These are phyloP conservation scores for Naganishia onofrii DNA, from an alignment of 768 basidiomycete species.

Conservation along the genomic window DNA sequence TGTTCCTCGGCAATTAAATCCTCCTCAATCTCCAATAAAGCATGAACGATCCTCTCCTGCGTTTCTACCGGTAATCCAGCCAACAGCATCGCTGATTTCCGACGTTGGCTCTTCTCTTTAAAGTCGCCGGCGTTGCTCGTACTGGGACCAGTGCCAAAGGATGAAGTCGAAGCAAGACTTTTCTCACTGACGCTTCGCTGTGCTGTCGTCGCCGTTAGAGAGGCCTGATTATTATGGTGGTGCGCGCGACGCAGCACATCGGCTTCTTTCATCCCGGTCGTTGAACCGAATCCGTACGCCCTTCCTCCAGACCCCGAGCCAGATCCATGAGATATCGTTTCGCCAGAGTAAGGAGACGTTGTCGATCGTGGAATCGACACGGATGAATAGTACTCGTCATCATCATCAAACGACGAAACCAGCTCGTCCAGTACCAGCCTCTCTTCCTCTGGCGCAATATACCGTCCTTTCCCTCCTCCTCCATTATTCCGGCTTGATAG, in stretches of 20 bases:
- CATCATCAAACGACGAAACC: not conserved
- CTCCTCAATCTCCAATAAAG: conserved; percentile 24
- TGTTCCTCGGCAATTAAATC: conserved; percentile 8
- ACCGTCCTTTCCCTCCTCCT: not conserved
- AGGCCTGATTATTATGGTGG: too few relatives aligned
- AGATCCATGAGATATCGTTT: not conserved
- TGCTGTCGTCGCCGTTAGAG: not conserved
- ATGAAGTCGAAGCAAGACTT: not conserved
- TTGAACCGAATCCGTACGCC: conserved; percentile 20
- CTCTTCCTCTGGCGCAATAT: conserved; percentile 24
- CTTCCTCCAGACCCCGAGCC: too few relatives aligned
- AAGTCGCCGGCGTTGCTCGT: not conserved
- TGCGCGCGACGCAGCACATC: conserved; percentile 15
- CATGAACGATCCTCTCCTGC: conserved; percentile 16
- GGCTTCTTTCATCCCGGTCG: conserved; percentile 25
- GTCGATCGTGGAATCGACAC: not conserved
- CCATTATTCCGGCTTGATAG: too few relatives aligned
- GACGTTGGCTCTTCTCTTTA: not conserved
- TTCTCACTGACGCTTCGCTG: conserved; percentile 10
- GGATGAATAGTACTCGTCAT: not conserved
- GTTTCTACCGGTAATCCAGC: conserved; percentile 9
- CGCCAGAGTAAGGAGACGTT: not conserved
- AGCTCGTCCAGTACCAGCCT: conserved; percentile 16
- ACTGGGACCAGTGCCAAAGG: not conserved
- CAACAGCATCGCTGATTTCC: conserved; percentile 18